phyloP scores from a whole-genome alignment of 129 eudicot species.

The Lonicera japonica region DNA sequence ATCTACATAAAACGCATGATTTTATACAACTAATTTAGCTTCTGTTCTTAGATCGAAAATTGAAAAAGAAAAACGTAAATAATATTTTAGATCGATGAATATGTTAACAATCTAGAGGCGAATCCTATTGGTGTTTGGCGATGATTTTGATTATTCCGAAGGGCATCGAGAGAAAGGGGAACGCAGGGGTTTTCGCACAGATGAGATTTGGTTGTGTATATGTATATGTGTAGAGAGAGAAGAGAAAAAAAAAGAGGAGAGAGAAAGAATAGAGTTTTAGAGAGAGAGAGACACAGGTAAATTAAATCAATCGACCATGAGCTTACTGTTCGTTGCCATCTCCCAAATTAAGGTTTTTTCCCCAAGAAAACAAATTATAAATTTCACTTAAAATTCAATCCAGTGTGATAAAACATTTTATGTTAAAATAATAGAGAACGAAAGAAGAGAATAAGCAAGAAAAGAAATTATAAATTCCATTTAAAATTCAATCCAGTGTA shows the following conservation, averaged over 20 bases:
- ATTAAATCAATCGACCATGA: not conserved
- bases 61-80: no score
- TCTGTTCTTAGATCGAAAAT: no score
- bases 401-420: no score
- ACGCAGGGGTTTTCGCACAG: conserved; percentile 32
- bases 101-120: not conserved
- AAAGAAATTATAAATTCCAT: no score
- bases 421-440: no score
- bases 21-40: no score
- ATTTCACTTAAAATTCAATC: no score
- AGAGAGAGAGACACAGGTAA: no score
- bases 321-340: not conserved
- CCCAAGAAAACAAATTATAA: not conserved
- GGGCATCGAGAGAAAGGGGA: conserved; percentile 13
- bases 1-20: no score
- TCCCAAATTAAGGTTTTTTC: not conserved
- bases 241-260: not conserved
- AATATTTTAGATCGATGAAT: not conserved
- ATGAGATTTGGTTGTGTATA: conserved; percentile 29
- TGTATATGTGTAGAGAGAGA: not conserved
- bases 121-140: conserved; percentile 18
- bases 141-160: conserved; percentile 13
- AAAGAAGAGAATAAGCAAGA: no score
- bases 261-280: not conserved
- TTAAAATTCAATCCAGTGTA: no score